Base-by-base conservation (phyloP, 257 asterid genomes). In the Mentha longifolia region DNA sequence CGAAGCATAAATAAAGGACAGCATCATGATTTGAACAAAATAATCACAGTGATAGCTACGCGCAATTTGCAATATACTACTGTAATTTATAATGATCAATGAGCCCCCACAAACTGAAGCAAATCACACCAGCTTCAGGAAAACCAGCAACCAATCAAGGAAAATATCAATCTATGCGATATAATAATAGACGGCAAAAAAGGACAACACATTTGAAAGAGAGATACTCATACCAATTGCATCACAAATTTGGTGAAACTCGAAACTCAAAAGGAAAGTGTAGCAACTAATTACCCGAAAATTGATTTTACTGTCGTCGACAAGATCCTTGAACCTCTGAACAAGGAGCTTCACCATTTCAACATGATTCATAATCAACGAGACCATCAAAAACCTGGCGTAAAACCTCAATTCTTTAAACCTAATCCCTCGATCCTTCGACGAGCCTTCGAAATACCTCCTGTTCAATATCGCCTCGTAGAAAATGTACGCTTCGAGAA, bases 341-440 rank as follows among this genome's bases (percentile, higher is more conserved):
- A 85, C 85, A 10, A 95, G 92, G 74, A 87, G 55, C 35, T 79
- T 83, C 80, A 91, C 98, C 97, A 88, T 89, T 63, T 92, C 99
- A 33, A 65, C 70, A 20, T 88, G 85, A 70, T 87, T 88, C 82
- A 95, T 76, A 68, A 95, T 69, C 88, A 95, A 78, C 0, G 98
- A 78, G 64, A 95, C 97, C 97, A 87, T 85, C 78, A 95, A 78
- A 82, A 89, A 95, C 85, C 99, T 79, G 19, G 97, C 99, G 72
- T 88, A 89, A 73, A 95, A 95, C 80, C 99, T 85, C 77, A 95
- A 73, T 76, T 95, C 99, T 92, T 95, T 95, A 74, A 89, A 95
- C 83, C 99, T 87, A 75, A 89, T 84, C 33, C 86, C 92, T 45
- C 95, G 88, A 80, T 89, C 93, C 80, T 77, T 85, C 43, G 79